Base-by-base conservation (phyloP, 495 filamentous ascomycete genomes). In the Massariosphaeria phaeospora region DNA sequence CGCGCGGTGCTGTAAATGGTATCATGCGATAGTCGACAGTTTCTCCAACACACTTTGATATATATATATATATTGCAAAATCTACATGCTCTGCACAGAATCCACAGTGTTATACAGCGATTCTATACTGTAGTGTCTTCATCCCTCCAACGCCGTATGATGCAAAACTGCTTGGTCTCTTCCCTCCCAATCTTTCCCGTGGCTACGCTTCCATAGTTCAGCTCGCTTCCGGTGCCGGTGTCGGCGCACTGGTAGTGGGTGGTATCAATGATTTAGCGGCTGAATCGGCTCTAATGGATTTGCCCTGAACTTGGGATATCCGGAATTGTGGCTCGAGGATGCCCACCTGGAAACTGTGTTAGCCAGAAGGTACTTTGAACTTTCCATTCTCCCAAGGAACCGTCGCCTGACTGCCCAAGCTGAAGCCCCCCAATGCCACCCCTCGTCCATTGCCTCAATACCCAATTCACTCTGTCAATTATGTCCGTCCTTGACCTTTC, bases 331-430 rank as follows among this genome's bases (percentile, higher is more conserved):
- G 77, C 47, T 75, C 66, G n/a, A 78, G 59, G 15, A 80, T 67
- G 17, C 76, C 76, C 46, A 77, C 69, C 76, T 79, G 35, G 1
- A 6, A n/a, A n/a, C n/a, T n/a, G n/a, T n/a, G n/a, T n/a, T n/a
- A n/a, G n/a, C n/a, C n/a, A n/a, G n/a, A n/a, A n/a, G n/a, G n/a
- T n/a, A n/a, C n/a, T n/a, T n/a, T n/a, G n/a, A n/a, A n/a, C n/a
- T n/a, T n/a, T n/a, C n/a, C n/a, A n/a, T n/a, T n/a, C n/a, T n/a
- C n/a, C n/a, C n/a, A n/a, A n/a, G n/a, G n/a, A n/a, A n/a, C n/a
- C n/a, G n/a, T n/a, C n/a, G n/a, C n/a, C n/a, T n/a, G n/a, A n/a
- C n/a, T n/a, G n/a, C n/a, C n/a, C n/a, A n/a, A n/a, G n/a, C n/a
- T n/a, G n/a, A n/a, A n/a, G n/a, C 7, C 41, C 12, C 23, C 21